phyloP scores from a whole-genome alignment of 805 yeast genomes.

The Wickerhamiella lipophila region DNA sequence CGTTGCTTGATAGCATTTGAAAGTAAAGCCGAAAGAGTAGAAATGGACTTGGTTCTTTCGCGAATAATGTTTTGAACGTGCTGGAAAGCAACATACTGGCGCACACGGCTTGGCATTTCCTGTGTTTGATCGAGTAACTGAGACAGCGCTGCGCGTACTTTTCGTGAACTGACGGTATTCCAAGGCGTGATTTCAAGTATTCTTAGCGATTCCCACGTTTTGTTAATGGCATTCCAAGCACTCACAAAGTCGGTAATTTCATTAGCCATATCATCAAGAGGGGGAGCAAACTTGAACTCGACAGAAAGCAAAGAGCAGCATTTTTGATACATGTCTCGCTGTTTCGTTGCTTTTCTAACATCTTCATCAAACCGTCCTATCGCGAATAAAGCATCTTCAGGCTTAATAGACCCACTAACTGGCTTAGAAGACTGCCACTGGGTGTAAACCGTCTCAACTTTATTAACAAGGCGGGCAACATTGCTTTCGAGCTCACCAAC shows the following conservation, averaged over 20 bases:
- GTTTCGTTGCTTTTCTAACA: conserved; percentile 12
- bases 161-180: conserved; percentile 36
- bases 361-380: conserved; percentile 25
- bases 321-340: conserved; percentile 21
- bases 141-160: conserved; percentile 39
- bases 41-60: conserved; percentile 30
- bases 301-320: conserved; percentile 31
- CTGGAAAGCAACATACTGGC: conserved; percentile 60
- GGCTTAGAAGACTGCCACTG: conserved; percentile 37
- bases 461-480: conserved; percentile 28
- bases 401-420: conserved; percentile 23
- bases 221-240: conserved; percentile 53
- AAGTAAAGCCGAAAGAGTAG: conserved; percentile 36
- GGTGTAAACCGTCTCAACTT: conserved; percentile 25
- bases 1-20: conserved; percentile 46
- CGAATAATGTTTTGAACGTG: conserved; percentile 39
- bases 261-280: conserved; percentile 27
- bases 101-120: conserved; percentile 42
- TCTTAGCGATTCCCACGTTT: conserved; percentile 37
- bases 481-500: conserved; percentile 25
- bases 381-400: conserved; percentile 21
- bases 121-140: conserved; percentile 36
- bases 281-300: conserved; percentile 22
- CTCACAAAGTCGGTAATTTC: conserved; percentile 45
- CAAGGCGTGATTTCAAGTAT: conserved; percentile 36